Evolutionary conservation across 495 filamentous ascomycete genomes (phyloP).

Genomic region (Neurospora tetrasperma): DNA sequence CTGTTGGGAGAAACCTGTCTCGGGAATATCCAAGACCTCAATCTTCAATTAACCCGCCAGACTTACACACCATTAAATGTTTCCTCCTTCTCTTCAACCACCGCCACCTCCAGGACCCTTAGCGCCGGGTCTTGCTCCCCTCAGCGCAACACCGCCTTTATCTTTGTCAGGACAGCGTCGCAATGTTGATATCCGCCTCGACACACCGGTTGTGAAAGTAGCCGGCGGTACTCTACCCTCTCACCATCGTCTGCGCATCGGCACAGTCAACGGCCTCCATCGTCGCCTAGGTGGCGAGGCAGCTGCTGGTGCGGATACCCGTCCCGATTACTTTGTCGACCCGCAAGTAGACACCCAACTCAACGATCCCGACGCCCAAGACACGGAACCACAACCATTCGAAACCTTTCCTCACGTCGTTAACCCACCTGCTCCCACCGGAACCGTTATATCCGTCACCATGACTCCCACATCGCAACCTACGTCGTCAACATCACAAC

Average conservation of each 20-base stretch:
- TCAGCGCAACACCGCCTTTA: neutral
- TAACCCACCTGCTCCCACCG: neutral
- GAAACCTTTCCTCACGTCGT: neutral
- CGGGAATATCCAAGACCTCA: neutral
- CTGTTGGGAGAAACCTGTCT: neutral
- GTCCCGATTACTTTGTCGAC: neutral
- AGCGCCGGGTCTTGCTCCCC: neutral
- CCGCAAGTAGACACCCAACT: neutral
- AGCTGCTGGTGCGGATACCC: neutral
- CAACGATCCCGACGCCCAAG: neutral
- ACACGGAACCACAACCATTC: neutral
- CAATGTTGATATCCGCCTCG: neutral
- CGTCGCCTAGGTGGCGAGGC: neutral
- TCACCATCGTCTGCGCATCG: neutral
- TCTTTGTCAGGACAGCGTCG: neutral
- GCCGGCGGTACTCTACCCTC: neutral
- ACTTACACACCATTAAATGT: neutral
- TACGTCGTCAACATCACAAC: neutral
- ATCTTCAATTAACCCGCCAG: neutral
- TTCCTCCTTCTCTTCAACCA: neutral
- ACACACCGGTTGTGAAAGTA: neutral
- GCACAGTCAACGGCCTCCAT: neutral
- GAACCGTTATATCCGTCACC: constrained; percentile 13
- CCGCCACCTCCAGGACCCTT: neutral
- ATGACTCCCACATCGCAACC: constrained; percentile 13